These are phyloP conservation scores for Chlorella vulgaris DNA, from an alignment of 139 green algal genomes.

Conservation along the genomic window DNA sequence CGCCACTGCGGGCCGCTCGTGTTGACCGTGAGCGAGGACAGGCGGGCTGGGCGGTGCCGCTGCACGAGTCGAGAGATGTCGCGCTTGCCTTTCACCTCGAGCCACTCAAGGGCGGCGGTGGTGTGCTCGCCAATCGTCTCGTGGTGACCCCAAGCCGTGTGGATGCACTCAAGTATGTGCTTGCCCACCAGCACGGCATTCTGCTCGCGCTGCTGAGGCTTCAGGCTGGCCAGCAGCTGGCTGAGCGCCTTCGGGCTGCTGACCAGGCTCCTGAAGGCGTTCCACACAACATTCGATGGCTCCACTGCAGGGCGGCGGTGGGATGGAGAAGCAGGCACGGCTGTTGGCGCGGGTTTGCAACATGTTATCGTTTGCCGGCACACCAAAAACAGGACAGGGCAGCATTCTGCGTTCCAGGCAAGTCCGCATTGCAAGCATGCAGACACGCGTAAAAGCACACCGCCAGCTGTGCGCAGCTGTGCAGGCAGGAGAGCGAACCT, in stretches of 20 bases:
- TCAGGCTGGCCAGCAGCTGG: background rate
- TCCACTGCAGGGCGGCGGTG: constrained; percentile 8
- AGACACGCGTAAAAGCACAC: too few relatives aligned
- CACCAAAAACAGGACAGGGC: too few relatives aligned
- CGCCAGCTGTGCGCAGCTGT: background rate
- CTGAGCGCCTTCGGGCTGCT: background rate
- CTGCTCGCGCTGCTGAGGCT: background rate
- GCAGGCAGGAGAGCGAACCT: background rate
- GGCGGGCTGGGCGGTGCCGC: background rate
- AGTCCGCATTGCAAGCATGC: too few relatives aligned
- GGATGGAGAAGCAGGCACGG: background rate
- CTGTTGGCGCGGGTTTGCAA: too few relatives aligned
- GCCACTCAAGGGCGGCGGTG: background rate
- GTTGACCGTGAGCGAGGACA: background rate
- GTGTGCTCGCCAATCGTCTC: constrained; percentile 15
- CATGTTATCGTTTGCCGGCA: too few relatives aligned
- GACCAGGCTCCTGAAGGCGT: background rate
- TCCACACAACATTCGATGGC: background rate
- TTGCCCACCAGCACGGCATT: background rate
- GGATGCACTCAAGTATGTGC: constrained; percentile 4
- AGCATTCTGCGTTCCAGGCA: too few relatives aligned
- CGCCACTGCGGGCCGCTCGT: background rate
- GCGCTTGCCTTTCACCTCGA: background rate
- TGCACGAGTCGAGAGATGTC: background rate
- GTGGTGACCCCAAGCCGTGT: constrained; percentile 6